Evolutionary conservation across 2,329 filamentous ascomycete genomes (phyloP), one percentile per base, ranked within the genome.

Genomic region (Sclerotinia minor): DNA sequence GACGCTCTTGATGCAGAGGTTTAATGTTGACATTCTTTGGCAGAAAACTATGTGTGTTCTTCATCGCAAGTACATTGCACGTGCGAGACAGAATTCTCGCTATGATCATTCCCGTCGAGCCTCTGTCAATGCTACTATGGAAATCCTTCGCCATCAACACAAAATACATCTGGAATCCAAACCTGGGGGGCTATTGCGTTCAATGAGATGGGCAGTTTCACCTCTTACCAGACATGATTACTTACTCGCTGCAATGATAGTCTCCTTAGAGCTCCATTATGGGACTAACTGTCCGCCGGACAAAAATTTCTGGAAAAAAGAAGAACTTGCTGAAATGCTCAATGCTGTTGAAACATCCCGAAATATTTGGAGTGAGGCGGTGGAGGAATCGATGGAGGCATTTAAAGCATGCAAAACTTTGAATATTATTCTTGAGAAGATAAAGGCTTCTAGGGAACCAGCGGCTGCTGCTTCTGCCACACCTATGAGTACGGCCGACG

Each of bases 21-120:
- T 93, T 76, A 91, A 90, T 67, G 81, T 97, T 44, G 92, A 95
- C 70, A 89, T 95, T 61, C 80, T 97, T 6, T 96, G 93, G 76
- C 88, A 96, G 71, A 97, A 96, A 79, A 91, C 93, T 24, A 85
- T 96, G 74, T 96, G 92, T 74, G 86, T 97, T 29, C 84, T 99
- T 50, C 95, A 99, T 78, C 86, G 93, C 63, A 93, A 93, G 71
- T 97, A 95, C 77, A 84, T 97, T 68, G 83, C 86, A n/a, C 86
- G 89, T 69, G 91, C 93, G 6, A 84, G 91, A 59, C 86, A 91
- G 69, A 95, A 94, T 73, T 83, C 90, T 13, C 86, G 93, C 11
- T 98, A 96, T 75, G 86, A 88, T 11, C 92, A 95, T 75, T 97
- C 93, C 3, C 87, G 94, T 41, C 88, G 89, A 52, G 90, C 89